Conservation (phyloP, 1,284 basidiomycete genomes). For the Leccinum solheimii region DNA sequence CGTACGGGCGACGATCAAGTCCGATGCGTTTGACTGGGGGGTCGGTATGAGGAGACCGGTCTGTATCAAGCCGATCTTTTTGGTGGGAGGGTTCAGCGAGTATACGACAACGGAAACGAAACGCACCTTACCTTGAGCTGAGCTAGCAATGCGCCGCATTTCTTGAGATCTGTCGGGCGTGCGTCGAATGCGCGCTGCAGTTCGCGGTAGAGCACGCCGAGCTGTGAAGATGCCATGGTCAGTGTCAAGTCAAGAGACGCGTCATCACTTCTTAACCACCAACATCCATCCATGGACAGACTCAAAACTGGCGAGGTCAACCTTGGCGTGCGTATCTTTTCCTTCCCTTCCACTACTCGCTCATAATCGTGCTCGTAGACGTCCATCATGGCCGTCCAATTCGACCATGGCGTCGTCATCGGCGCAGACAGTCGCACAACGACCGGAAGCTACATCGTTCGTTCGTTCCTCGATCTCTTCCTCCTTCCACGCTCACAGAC, state of each 20-base stretch:
- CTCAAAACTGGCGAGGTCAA: slow-evolving; percentile 93
- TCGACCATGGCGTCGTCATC: slow-evolving; percentile 92
- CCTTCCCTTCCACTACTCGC: neutral
- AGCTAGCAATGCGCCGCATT: slow-evolving; percentile 58
- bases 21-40: slow-evolving; percentile 55
- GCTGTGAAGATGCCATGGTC: slow-evolving; percentile 52
- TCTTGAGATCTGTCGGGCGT: slow-evolving; percentile 64
- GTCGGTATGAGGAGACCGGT: slow-evolving; percentile 73
- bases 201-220: slow-evolving; percentile 57
- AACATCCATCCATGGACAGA: slow-evolving; percentile 69
- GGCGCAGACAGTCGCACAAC: slow-evolving; percentile 98
- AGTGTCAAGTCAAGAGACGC: slow-evolving; percentile 23
- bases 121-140: slow-evolving; percentile 65
- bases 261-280: slow-evolving; percentile 43
- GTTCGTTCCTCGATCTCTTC: slow-evolving; percentile 23
- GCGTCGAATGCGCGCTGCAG: slow-evolving; percentile 62
- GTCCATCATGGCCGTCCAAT: slow-evolving; percentile 99
- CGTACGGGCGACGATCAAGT: slow-evolving; percentile 72
- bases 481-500: neutral
- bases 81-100: slow-evolving; percentile 3
- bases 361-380: slow-evolving; percentile 55
- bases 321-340: slow-evolving; percentile 72
- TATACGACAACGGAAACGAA: neutral
- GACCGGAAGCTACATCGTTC: slow-evolving; percentile 92
- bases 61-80: slow-evolving; percentile 76